phyloP scores from a whole-genome alignment of 768 basidiomycete species.

The Serendipita sp. region DNA sequence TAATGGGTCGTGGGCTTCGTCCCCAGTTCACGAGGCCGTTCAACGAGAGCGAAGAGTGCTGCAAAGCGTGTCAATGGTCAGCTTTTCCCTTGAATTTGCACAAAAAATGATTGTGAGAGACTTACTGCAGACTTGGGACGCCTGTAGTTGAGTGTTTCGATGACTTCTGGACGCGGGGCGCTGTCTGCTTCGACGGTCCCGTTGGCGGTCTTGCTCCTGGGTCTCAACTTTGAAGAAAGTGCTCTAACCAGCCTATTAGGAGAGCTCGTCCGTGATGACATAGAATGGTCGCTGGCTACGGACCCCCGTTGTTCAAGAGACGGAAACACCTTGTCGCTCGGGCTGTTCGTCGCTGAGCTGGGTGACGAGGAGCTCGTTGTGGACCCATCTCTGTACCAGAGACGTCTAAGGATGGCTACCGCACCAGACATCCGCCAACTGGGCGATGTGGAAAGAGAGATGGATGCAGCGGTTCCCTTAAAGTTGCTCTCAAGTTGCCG shows the following conservation, averaged over 20 bases:
- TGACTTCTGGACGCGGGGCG: background rate
- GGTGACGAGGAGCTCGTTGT: background rate
- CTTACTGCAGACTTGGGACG: conserved; percentile 5
- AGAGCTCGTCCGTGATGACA: conserved; percentile 1
- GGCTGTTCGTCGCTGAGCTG: conserved; percentile 5
- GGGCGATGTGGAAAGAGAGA: too few species aligned
- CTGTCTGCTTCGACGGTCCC: background rate
- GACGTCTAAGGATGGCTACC: conserved; percentile 4
- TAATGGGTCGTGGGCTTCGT: background rate
- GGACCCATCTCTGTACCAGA: conserved; percentile 1
- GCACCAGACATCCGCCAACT: conserved; percentile 1
- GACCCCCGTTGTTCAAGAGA: conserved; percentile 5
- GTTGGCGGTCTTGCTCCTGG: background rate
- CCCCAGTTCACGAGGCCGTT: conserved; percentile 7
- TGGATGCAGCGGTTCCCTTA: too few species aligned
- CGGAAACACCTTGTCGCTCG: conserved; percentile 6
- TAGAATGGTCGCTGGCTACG: background rate
- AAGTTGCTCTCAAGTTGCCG: background rate
- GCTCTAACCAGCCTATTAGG: conserved; percentile 4
- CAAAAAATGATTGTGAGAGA: background rate
- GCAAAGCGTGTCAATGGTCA: background rate
- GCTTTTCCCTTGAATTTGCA: background rate
- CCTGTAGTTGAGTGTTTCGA: conserved; percentile 1
- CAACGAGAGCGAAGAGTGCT: conserved; percentile 2
- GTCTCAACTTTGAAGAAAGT: background rate